Base-by-base conservation (phyloP, 495 filamentous ascomycete genomes). In the Acidiella bohemica region DNA sequence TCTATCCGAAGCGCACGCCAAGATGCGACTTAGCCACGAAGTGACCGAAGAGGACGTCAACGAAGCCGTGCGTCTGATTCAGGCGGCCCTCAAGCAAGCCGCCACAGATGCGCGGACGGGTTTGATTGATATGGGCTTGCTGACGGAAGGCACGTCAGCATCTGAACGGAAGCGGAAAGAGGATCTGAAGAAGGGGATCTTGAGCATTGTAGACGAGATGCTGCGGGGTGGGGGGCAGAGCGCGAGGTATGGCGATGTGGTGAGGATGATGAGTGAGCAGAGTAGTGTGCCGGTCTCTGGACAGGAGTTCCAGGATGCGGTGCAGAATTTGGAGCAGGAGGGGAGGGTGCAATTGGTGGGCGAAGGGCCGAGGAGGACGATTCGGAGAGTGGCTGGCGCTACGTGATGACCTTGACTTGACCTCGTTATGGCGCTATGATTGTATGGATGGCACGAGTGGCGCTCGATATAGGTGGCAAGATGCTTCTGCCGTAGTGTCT, bases 1-100 rank as follows among this genome's bases (percentile, higher is more conserved):
- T 28, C 75, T 97, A 2, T 67, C 87, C 1, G 90, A 97, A 67
- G 88, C 90, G 11, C 93, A 96, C 61, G 90, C 90, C 16, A 93
- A 93, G 55, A 97, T 97, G 90, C 78, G 90, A 20, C 69, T 97
- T 8, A 77, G 81, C 0, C 49, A 62, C 0, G 67, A 65, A 31
- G 92, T 97, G 27, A 88, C 82, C 0, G 71, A 66, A 10, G 72
- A 74, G 38, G 90, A 97, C 57, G 90, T 97, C 16, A 60, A 76
- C 11, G 90, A 97, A 65, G 87, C 90, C 4, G 84, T 93, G 10
- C 78, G 90, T 9, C 67, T 97, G 39, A 97, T 96, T 62, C 79
- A 81, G 50, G 78, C 76, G 0, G 90, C 90, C n/a, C 77, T 99
- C 54, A 96, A 99, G 68, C 86, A 92, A 52, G 80, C 87, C 0